These are phyloP conservation scores for Leishmania tarentolae DNA, from an alignment of 208 protist genomes.

Conservation along the genomic window DNA sequence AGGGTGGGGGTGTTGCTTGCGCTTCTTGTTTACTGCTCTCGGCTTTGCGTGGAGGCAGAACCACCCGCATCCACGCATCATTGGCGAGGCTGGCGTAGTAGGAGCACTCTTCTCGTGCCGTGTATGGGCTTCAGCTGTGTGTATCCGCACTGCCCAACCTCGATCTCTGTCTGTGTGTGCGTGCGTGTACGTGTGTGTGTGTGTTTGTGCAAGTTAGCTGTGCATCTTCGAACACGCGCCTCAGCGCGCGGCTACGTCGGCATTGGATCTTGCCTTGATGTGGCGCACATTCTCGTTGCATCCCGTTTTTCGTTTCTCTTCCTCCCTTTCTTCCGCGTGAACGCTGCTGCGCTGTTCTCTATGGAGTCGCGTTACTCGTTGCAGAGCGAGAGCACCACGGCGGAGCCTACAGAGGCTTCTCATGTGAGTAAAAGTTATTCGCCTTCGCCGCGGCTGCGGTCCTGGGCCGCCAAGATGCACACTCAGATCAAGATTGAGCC, in stretches of 20 bases:
- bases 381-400: neutral
- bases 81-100: neutral
- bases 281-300: neutral
- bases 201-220: neutral
- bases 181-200: too few relatives aligned
- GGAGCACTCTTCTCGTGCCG: neutral
- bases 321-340: neutral
- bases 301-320: neutral
- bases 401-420: neutral
- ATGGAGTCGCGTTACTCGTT: conserved; percentile 20
- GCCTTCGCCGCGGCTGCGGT: neutral
- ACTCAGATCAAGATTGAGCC: conserved; percentile 60
- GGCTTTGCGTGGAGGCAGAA: neutral
- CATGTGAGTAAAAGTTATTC: neutral
- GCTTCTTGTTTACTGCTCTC: neutral
- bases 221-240: neutral
- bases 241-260: too few relatives aligned
- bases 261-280: neutral
- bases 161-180: neutral
- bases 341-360: neutral
- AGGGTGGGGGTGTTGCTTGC: neutral
- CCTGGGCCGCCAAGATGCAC: conserved; percentile 20
- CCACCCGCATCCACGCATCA: neutral
- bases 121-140: neutral
- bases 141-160: neutral